Percentiles rank a stretch among this genome's conserved stretches.
These are phyloP conservation scores for Nemophila menziesii DNA, from an alignment of 257 asterid species.

Conservation along the genomic window DNA sequence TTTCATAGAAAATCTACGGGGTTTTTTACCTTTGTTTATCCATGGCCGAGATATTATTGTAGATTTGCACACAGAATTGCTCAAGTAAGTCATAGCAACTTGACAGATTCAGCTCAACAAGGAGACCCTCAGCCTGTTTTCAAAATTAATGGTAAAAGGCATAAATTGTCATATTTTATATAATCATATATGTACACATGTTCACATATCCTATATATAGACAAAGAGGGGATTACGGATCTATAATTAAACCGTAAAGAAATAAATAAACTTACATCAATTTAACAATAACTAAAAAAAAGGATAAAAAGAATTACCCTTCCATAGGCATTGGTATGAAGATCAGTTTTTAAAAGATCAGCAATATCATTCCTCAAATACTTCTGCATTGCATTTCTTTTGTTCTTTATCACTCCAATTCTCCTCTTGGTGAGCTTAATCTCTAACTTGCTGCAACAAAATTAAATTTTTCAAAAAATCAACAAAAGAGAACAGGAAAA, in stretches of 20 bases:
- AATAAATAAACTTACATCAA: too few species aligned
- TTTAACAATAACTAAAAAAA: too few species aligned
- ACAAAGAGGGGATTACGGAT: too few species aligned
- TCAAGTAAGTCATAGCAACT: slow-evolving; percentile 57
- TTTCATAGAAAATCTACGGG: background rate
- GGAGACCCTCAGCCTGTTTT: slow-evolving; percentile 73
- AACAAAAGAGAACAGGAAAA: background rate
- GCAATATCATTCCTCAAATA: slow-evolving; percentile 63
- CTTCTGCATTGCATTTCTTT: slow-evolving; percentile 65
- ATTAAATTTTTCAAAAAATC: background rate
- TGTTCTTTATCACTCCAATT: slow-evolving; percentile 53
- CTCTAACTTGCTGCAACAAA: slow-evolving; percentile 50
- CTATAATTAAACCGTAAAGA: too few species aligned
- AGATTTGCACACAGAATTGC: slow-evolving; percentile 34
- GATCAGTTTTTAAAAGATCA: slow-evolving; percentile 56
- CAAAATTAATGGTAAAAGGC: slow-evolving; percentile 1
- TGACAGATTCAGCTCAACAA: slow-evolving; percentile 44
- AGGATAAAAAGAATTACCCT: slow-evolving; percentile 36
- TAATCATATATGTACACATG: too few species aligned
- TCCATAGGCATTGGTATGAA: slow-evolving; percentile 52
- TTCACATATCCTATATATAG: too few species aligned
- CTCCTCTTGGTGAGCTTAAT: slow-evolving; percentile 44
- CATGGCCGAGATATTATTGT: slow-evolving; percentile 39
- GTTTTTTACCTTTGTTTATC: slow-evolving; percentile 22
- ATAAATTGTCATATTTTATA: too few species aligned